Evolutionary conservation across 2,329 filamentous ascomycete genomes (phyloP).

Genomic region (Diplodia sapinea): DNA sequence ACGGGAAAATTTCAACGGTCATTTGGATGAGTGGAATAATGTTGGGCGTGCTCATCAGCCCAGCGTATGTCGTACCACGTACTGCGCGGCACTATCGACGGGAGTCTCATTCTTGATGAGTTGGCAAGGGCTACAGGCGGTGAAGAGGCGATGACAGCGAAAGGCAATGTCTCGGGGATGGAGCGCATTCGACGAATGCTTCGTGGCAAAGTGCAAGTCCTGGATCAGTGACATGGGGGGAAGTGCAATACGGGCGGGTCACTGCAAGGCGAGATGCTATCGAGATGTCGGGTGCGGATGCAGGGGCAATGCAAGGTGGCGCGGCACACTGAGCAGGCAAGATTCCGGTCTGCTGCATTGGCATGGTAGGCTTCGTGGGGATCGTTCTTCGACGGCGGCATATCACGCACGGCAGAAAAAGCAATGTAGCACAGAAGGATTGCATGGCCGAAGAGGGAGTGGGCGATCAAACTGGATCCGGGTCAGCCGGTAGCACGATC

Average conservation of each 20-base stretch:
- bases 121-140: not conserved
- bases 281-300: not conserved
- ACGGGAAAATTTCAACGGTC: conserved; percentile 3
- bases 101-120: not conserved
- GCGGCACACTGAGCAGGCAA: not conserved
- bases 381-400: not conserved
- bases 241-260: not conserved
- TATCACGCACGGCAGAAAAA: not conserved
- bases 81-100: not conserved
- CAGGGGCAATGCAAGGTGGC: not conserved
- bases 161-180: not conserved
- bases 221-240: not conserved
- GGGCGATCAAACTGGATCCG: not conserved
- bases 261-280: not conserved
- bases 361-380: not conserved
- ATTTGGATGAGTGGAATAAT: not conserved
- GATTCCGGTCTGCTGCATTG: not conserved
- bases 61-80: conserved; percentile 1
- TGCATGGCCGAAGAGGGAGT: not conserved
- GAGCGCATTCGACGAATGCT: not conserved
- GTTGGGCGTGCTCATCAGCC: not conserved
- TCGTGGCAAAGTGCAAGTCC: not conserved
- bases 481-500: not conserved
- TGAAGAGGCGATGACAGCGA: not conserved
- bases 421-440: not conserved